Evolutionary conservation across 1,139 yeast species (phyloP).

Genomic region (Suzukiozyma palmioleophila): DNA sequence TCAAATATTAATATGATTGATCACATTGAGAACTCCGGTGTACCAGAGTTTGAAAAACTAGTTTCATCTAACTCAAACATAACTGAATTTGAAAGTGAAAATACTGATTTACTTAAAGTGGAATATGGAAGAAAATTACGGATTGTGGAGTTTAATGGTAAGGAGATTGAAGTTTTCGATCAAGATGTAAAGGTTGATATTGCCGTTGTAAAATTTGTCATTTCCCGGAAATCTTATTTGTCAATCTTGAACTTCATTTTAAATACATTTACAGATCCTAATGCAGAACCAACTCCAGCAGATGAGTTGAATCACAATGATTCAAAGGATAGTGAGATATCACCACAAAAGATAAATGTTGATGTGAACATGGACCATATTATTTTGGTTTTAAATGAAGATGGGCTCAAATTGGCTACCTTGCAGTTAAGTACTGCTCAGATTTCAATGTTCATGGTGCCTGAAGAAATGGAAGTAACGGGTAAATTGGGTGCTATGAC

Average conservation of each 20-base stretch:
- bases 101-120: slow-evolving; percentile 50
- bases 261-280: slow-evolving; percentile 83
- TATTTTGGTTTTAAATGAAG: slow-evolving; percentile 74
- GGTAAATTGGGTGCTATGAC: slow-evolving; percentile 81
- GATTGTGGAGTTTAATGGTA: slow-evolving; percentile 53
- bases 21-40: slow-evolving; percentile 60
- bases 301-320: slow-evolving; percentile 65
- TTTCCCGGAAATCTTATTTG: slow-evolving; percentile 74
- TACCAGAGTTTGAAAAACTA: slow-evolving; percentile 62
- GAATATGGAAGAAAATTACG: slow-evolving; percentile 57
- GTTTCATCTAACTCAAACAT: slow-evolving; percentile 54
- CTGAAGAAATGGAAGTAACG: slow-evolving; percentile 71
- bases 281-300: slow-evolving; percentile 63
- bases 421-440: slow-evolving; percentile 71
- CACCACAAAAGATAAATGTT: slow-evolving; percentile 74
- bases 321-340: slow-evolving; percentile 45
- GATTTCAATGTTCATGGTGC: slow-evolving; percentile 60
- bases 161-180: slow-evolving; percentile 68
- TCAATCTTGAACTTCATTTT: slow-evolving; percentile 76
- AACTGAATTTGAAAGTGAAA: slow-evolving; percentile 30
- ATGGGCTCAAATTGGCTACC: slow-evolving; percentile 78
- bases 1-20: slow-evolving; percentile 71
- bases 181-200: slow-evolving; percentile 71
- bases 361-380: slow-evolving; percentile 70
- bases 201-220: slow-evolving; percentile 74